A percentile compares a stretch with the other conserved stretches of the same genome.
Conservation (phyloP, 345 rosid species). For the Eutrema heterophyllum region DNA sequence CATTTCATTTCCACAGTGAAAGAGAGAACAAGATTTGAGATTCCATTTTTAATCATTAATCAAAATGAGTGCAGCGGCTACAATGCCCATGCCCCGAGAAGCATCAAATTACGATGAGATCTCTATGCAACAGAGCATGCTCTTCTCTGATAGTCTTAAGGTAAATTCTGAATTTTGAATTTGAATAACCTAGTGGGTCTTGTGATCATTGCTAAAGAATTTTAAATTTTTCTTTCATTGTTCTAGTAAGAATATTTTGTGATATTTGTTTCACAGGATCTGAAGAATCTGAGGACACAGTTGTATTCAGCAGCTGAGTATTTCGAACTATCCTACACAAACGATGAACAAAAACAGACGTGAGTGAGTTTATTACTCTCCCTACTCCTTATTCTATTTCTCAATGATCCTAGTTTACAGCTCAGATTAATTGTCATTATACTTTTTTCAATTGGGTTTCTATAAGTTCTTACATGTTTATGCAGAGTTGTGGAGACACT, state of each 20-base stretch:
- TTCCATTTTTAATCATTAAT: slow-evolving; percentile 16
- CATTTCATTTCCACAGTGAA: slow-evolving; percentile 13
- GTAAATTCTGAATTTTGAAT: slow-evolving; percentile 21
- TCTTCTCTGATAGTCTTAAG: slow-evolving; percentile 85
- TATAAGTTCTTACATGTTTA: not conserved
- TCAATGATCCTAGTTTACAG: not conserved
- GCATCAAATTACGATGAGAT: slow-evolving; percentile 72
- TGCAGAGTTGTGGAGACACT: slow-evolving; percentile 90
- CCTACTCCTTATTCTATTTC: not conserved
- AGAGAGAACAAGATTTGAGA: slow-evolving; percentile 16
- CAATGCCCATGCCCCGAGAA: slow-evolving; percentile 44
- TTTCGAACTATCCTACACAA: slow-evolving; percentile 76
- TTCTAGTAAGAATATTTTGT: not conserved
- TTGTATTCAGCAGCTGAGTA: slow-evolving; percentile 94
- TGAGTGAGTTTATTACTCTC: slow-evolving; percentile 35
- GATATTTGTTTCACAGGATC: slow-evolving; percentile 45
- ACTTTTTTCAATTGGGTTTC: not conserved
- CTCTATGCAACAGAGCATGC: slow-evolving; percentile 80
- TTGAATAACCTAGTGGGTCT: not conserved
- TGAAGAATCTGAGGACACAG: slow-evolving; percentile 80
- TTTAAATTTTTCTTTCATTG: not conserved
- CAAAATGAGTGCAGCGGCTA: slow-evolving; percentile 58
- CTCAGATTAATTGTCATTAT: not conserved
- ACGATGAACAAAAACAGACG: slow-evolving; percentile 80
- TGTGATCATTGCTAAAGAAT: not conserved